Evolutionary conservation across 805 yeast species (phyloP).

Genomic region (Nakazawaea ishiwadae): DNA sequence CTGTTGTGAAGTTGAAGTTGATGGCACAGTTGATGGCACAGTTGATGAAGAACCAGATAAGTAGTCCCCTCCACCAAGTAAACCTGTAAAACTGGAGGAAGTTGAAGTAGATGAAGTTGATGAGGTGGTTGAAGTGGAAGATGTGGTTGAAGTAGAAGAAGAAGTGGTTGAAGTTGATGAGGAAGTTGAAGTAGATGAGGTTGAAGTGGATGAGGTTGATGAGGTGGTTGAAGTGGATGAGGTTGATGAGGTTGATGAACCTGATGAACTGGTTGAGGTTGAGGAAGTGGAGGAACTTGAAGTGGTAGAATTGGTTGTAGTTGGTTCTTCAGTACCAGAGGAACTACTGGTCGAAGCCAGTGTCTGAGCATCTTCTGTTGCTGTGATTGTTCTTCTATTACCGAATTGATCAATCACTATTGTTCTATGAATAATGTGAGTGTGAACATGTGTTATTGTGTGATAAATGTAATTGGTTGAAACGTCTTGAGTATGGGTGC

Average conservation of each 20-base stretch:
- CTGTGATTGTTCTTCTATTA: constrained; percentile 4
- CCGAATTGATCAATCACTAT: constrained; percentile 9
- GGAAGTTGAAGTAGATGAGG: constrained; percentile 30
- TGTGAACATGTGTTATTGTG: constrained; percentile 6
- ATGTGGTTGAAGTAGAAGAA: constrained; percentile 1
- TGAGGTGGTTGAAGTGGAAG: constrained; percentile 9
- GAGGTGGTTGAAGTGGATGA: constrained; percentile 12
- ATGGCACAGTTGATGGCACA: no score
- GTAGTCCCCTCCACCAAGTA: no score
- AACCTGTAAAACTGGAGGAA: neutral
- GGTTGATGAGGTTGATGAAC: constrained; percentile 12
- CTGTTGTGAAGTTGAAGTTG: no score
- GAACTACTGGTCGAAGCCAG: neutral
- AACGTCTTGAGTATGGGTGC: neutral
- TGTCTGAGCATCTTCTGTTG: neutral
- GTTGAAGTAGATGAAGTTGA: constrained; percentile 11
- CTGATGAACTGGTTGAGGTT: constrained; percentile 1
- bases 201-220: constrained; percentile 9
- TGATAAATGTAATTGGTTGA: constrained; percentile 8
- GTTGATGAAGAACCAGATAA: no score
- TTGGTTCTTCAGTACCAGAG: neutral
- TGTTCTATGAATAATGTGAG: constrained; percentile 2
- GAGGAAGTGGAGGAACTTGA: constrained; percentile 7
- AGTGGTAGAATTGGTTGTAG: constrained; percentile 10
- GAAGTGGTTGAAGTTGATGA: constrained; percentile 13